These are phyloP conservation scores for Haplosporangium sp. DNA, from an alignment of 371 early-diverging fungal genomes.

Conservation along the genomic window DNA sequence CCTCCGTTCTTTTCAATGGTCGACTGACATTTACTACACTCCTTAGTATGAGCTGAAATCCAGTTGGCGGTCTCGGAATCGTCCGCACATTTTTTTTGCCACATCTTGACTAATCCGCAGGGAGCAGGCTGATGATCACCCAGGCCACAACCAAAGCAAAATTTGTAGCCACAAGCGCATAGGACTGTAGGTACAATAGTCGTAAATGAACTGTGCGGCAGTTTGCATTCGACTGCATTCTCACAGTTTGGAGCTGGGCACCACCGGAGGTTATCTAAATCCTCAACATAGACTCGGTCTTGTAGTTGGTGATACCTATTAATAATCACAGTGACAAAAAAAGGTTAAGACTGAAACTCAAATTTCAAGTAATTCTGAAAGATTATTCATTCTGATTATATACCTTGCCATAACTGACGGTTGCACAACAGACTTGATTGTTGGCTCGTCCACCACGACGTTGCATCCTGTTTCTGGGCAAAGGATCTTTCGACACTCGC, in stretches of 20 bases:
- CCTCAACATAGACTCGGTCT: slow-evolving; percentile 91
- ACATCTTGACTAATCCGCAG: slow-evolving; percentile 87
- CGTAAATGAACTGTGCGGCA: slow-evolving; percentile 72
- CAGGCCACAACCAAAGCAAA: slow-evolving; percentile 96
- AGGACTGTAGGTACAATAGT: slow-evolving; percentile 88
- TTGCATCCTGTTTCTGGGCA: slow-evolving; percentile 86
- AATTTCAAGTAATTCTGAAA: background rate
- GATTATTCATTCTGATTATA: background rate
- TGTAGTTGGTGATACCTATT: slow-evolving; percentile 81
- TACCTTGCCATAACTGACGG: slow-evolving; percentile 64
- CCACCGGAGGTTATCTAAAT: slow-evolving; percentile 85
- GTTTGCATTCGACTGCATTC: slow-evolving; percentile 91
- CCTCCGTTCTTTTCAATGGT: slow-evolving; percentile 99
- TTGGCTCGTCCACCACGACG: slow-evolving; percentile 83
- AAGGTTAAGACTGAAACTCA: slow-evolving; percentile 29
- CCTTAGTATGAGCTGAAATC: slow-evolving; percentile 97
- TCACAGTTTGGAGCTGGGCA: slow-evolving; percentile 98
- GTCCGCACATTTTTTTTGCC: slow-evolving; percentile 96
- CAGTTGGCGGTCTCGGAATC: slow-evolving; percentile 98
- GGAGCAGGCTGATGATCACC: slow-evolving; percentile 93
- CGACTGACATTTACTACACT: slow-evolving; percentile 92
- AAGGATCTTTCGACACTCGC: slow-evolving; percentile 85
- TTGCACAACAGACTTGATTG: slow-evolving; percentile 77
- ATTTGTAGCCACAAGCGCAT: slow-evolving; percentile 82
- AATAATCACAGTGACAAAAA: too few species aligned